Evolutionary conservation across 345 rosid genomes (phyloP).

Genomic region (Citrus unshiu): DNA sequence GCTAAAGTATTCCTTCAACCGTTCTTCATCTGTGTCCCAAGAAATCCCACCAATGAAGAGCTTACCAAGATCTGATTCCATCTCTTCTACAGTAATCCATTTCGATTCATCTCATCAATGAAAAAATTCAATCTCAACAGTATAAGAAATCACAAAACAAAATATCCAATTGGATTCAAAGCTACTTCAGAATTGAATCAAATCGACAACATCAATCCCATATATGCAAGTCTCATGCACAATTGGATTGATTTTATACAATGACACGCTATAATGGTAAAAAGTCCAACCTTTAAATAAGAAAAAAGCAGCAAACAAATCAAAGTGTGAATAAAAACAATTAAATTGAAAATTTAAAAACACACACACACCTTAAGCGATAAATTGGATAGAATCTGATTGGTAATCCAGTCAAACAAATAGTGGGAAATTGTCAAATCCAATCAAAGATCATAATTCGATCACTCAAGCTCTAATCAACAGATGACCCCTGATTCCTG

Average conservation of each 20-base stretch:
- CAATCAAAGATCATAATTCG: slow-evolving; percentile 59
- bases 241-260: background rate
- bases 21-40: slow-evolving; percentile 96
- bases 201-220: slow-evolving; percentile 10
- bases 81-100: slow-evolving; percentile 50
- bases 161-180: slow-evolving; percentile 5
- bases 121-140: slow-evolving; percentile 22
- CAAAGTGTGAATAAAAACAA: slow-evolving; percentile 26
- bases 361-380: slow-evolving; percentile 32
- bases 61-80: slow-evolving; percentile 99
- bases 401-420: slow-evolving; percentile 40
- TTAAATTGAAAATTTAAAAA: slow-evolving; percentile 18
- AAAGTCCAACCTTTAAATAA: background rate
- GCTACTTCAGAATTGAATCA: slow-evolving; percentile 15
- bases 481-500: slow-evolving; percentile 31
- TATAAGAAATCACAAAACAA: slow-evolving; percentile 12
- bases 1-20: slow-evolving; percentile 79
- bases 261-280: background rate
- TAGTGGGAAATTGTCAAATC: slow-evolving; percentile 46
- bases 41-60: slow-evolving; percentile 99
- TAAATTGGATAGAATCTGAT: slow-evolving; percentile 55
- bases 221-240: slow-evolving; percentile 7
- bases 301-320: slow-evolving; percentile 19
- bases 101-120: slow-evolving; percentile 32
- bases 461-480: slow-evolving; percentile 37